Percentiles rank a stretch among this genome's conserved stretches.
Conservation (phyloP, 2,329 filamentous ascomycete genomes). For the Fusarium sambucinum region DNA sequence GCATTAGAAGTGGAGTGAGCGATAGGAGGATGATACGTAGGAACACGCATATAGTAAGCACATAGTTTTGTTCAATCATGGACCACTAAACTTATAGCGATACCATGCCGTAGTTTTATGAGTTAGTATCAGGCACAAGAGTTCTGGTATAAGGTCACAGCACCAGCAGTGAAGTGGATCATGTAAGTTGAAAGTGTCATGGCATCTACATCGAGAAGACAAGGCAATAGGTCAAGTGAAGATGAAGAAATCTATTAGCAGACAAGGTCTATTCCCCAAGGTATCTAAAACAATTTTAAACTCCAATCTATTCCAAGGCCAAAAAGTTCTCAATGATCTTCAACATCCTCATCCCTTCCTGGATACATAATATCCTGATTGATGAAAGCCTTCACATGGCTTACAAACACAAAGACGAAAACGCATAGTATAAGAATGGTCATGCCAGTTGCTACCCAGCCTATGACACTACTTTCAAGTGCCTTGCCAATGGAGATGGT, state of each 20-base stretch:
- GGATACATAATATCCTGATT: slow-evolving; percentile 67
- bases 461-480: slow-evolving; percentile 57
- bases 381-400: slow-evolving; percentile 59
- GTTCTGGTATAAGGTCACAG: too few species aligned
- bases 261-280: background rate
- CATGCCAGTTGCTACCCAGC: slow-evolving; percentile 64
- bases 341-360: slow-evolving; percentile 63
- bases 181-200: too few species aligned
- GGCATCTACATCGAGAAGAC: too few species aligned
- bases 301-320: background rate
- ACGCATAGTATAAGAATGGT: slow-evolving; percentile 60
- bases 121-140: too few species aligned
- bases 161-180: background rate
- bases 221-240: background rate
- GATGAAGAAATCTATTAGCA: background rate
- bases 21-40: background rate
- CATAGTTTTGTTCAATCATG: background rate
- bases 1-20: background rate
- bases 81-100: too few species aligned
- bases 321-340: slow-evolving; percentile 55
- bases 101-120: background rate
- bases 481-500: slow-evolving; percentile 65
- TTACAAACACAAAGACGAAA: slow-evolving; percentile 58
- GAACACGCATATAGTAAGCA: background rate
- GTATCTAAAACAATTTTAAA: slow-evolving; percentile 3